Evolutionary conservation across 2,329 filamentous ascomycete species (phyloP), one percentile per base, ranked within the genome.

Genomic region (Chaetomium sp.): DNA sequence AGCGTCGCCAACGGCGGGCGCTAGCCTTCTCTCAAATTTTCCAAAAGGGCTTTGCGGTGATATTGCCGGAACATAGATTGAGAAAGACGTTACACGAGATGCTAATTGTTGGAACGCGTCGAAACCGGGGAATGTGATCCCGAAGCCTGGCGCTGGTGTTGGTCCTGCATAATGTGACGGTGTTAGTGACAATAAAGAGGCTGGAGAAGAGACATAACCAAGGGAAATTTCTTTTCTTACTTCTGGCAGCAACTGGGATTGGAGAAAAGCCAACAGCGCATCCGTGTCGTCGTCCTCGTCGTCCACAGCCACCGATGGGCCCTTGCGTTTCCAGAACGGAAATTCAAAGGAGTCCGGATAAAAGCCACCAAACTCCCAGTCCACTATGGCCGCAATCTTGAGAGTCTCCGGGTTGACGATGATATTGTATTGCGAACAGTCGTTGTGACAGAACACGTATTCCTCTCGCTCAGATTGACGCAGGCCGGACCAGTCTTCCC

Each of bases 311-410:
- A 61, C 56, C 1, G 64, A 66, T 8, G 64, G 65, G 0, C 64
- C 64, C 1, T 56, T 59, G 2, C 65, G 54, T 4, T 45, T 56
- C 36, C 63, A 68, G 27, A 64, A 68, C 1, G 58, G 53, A 38
- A 52, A 54, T 53, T 69, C 66, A 52, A 70, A 70, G 51, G 64
- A 57, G 3, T 47, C 35, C 2, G 66, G 65, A 42, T 58, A 67
- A 54, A 67, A 67, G 8, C 65, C 65, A 12, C 53, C 63, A 52
- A 63, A 66, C 52, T 68, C 65, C 65, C 65, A 65, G 57, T 68
- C 64, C 42, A 68, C 56, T 41, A 66, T 64, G 27, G 60, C 64
- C 7, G 56, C 59, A 41, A 68, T 65, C 46, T 59, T 61, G n/a
- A 66, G 55, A 11, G 62, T 65, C 4, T 44, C 53, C 11, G 63